phyloP scores from a whole-genome alignment of 805 yeast genomes.

The Starmera pachycereana region DNA sequence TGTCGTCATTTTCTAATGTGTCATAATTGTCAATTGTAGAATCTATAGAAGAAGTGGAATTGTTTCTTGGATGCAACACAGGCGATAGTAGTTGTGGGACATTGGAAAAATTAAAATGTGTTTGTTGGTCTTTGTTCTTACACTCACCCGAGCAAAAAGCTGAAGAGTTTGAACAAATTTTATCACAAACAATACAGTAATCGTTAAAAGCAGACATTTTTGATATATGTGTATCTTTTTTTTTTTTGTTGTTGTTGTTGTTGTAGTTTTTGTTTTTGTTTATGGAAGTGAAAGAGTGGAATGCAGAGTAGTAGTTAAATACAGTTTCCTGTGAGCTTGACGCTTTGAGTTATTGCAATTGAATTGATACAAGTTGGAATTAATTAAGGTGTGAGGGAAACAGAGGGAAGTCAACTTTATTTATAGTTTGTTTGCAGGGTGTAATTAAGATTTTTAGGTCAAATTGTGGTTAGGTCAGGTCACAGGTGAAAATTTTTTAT shows the following conservation, averaged over 20 bases:
- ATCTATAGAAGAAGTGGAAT: slow-evolving; percentile 11
- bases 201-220: slow-evolving; percentile 34
- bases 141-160: slow-evolving; percentile 40
- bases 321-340: background rate
- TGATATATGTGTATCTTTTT: background rate
- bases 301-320: background rate
- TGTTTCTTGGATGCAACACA: slow-evolving; percentile 18
- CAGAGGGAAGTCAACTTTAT: background rate
- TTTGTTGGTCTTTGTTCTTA: slow-evolving; percentile 20
- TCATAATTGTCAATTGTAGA: slow-evolving; percentile 4
- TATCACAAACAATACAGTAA: slow-evolving; percentile 50
- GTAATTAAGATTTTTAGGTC: background rate
- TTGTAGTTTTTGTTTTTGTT: no score
- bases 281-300: background rate
- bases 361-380: background rate
- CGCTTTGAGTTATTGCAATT: background rate
- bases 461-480: background rate
- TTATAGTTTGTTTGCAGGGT: background rate
- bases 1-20: slow-evolving; percentile 7
- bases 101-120: slow-evolving; percentile 16
- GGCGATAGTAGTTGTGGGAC: slow-evolving; percentile 21
- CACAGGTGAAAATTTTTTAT: background rate
- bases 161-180: slow-evolving; percentile 30
- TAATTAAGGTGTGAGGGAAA: no score
- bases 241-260: no score